These are phyloP conservation scores for Piper longum DNA, from an alignment of 164 flowering plant species.

Conservation along the genomic window DNA sequence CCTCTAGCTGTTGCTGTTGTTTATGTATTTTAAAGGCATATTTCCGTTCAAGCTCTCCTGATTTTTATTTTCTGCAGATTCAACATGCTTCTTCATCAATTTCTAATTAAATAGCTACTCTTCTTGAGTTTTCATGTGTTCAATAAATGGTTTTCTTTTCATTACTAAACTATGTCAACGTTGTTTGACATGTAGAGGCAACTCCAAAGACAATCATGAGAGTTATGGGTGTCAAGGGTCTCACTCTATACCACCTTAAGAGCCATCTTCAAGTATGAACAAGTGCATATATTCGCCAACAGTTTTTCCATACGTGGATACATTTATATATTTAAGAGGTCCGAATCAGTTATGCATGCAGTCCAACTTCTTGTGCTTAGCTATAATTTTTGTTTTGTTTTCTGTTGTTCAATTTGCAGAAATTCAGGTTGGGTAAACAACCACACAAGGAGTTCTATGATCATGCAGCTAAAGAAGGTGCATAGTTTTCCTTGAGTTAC, in stretches of 20 bases:
- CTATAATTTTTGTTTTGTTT: background rate
- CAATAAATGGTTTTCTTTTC: background rate
- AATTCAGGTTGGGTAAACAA: conserved; percentile 98
- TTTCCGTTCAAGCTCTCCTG: too few species aligned
- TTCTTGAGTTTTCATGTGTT: background rate
- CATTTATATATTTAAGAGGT: background rate
- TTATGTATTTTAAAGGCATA: too few species aligned
- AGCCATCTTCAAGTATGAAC: conserved; percentile 90
- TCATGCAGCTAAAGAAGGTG: conserved; percentile 79
- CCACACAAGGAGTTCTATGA: conserved; percentile 98
- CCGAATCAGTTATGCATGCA: background rate
- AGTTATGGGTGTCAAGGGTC: conserved; percentile 98
- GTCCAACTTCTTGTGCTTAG: background rate
- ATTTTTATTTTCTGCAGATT: too few species aligned
- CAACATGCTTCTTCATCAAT: too few species aligned
- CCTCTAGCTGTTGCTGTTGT: too few species aligned
- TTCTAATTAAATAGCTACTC: too few species aligned
- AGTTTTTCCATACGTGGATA: too few species aligned
- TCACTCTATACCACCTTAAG: conserved; percentile 96
- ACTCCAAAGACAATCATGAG: conserved; percentile 98
- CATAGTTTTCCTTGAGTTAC: conserved; percentile 2
- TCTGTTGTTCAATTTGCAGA: conserved; percentile 24
- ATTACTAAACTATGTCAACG: background rate
- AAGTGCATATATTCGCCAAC: background rate
- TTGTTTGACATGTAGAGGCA: conserved; percentile 48